phyloP scores from a whole-genome alignment of 805 yeast genomes.

The Candida ascalaphidarum region DNA sequence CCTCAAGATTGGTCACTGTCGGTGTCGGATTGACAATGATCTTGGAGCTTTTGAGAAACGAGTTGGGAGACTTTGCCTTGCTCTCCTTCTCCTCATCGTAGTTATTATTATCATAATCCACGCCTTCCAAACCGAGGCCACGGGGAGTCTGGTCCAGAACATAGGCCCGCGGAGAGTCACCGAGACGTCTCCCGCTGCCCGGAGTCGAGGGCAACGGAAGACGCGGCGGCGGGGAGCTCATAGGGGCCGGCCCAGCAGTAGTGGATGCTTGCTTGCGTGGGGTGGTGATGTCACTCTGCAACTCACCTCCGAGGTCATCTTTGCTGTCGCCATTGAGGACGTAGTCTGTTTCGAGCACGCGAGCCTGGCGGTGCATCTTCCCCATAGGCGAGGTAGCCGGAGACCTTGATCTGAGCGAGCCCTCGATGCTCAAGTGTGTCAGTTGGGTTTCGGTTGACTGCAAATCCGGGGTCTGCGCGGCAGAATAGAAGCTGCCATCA shows the following conservation, averaged over 20 bases:
- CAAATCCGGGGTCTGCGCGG: constrained; percentile 4
- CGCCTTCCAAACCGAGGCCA: constrained; percentile 34
- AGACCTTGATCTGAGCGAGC: constrained; percentile 14
- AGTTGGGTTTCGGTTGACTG: too few relatives aligned
- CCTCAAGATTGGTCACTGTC: constrained; percentile 28
- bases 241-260: constrained; percentile 1
- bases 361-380: constrained; percentile 34
- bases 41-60: too few relatives aligned
- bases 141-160: too few relatives aligned
- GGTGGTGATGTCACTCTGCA: constrained; percentile 7
- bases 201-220: constrained; percentile 23
- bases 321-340: too few relatives aligned
- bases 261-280: constrained; percentile 5
- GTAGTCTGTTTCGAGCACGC: constrained; percentile 32
- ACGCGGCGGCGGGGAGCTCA: constrained; percentile 33
- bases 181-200: constrained; percentile 9
- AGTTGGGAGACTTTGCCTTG: too few relatives aligned
- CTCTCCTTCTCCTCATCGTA: too few relatives aligned
- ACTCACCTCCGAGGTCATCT: too few relatives aligned
- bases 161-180: too few relatives aligned
- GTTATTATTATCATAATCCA: constrained; percentile 18
- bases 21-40: constrained; percentile 23
- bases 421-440: too few relatives aligned
- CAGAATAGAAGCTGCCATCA: constrained; percentile 22
- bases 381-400: constrained; percentile 33